Conservation (phyloP, 2,329 filamentous ascomycete species). For the Exophiala sp. region DNA sequence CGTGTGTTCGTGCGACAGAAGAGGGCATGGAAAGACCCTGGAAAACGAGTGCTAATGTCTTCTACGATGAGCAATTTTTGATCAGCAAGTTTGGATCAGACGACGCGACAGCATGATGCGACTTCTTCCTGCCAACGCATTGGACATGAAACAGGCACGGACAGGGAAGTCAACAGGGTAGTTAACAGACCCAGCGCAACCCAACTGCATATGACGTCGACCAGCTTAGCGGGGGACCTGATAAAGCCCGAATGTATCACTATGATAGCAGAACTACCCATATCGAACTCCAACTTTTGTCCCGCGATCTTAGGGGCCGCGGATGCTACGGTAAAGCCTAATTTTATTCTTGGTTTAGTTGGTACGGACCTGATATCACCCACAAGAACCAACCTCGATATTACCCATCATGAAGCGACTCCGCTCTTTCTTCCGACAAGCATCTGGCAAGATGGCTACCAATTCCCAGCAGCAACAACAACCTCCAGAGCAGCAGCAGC, state of each 20-base stretch:
- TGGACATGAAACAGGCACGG: background rate
- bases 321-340: too few relatives aligned
- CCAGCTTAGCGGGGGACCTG: background rate
- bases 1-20: background rate
- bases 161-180: background rate
- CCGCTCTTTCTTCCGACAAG: conserved; percentile 3
- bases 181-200: background rate
- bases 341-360: too few relatives aligned
- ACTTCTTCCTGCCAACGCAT: conserved; percentile 5
- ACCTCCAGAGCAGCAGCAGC: conserved; percentile 8
- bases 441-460: background rate
- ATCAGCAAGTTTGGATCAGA: conserved; percentile 14
- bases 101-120: conserved; percentile 11
- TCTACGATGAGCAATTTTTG: background rate
- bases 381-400: background rate
- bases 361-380: background rate
- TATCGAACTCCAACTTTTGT: background rate
- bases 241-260: background rate
- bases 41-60: background rate
- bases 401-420: conserved; percentile 11
- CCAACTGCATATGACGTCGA: background rate
- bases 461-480: conserved; percentile 8
- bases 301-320: too few relatives aligned
- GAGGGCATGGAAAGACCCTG: background rate
- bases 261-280: background rate